Evolutionary conservation across 345 rosid species (phyloP), one percentile per base, ranked within the genome.

Genomic region (Gossypium ekmanianum): DNA sequence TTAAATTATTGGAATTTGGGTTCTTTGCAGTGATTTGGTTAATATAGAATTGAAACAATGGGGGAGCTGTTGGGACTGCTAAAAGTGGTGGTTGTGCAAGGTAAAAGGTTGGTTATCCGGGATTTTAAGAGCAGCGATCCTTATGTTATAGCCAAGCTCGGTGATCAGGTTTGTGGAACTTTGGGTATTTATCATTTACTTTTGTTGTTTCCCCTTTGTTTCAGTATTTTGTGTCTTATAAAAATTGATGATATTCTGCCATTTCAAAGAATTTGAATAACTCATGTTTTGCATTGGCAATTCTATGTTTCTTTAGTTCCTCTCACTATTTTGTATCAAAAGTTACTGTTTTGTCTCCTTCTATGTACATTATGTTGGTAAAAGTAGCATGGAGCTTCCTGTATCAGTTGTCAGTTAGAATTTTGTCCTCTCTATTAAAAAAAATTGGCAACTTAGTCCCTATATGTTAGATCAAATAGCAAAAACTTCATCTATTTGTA

Each of bases 111-210:
- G 74, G 99, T 75, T 44, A 90, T 95, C 73, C 84, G 99, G 76
- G 99, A 95, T 83, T 95, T 95, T 86, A 95, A 87, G 83, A 90
- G 86, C 77, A 95, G 99, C 77, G 99, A 95, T 88, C 99, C 99
- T 75, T 95, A 95, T 79, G 98, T 93, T 61, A 85, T 95, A 16
- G 77, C 90, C 87, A 95, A 93, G 87, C 82, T 95, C 57, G 97
- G 89, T 47, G 85, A 79, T 82, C 94, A 95, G 92, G 99, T 89
- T 62, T 77, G 51, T 43, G 27, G 14, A 76, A 26, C 17, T 50
- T 75, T 3, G 24, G 13, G 14, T 18, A 5, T 67, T 69, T 50
- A 34, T 34, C 1, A 34, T 67, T 55, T 59, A 4, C 57, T n/a
- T 20, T 56, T 52, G 12, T 47, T 27, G 41, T 80, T 56, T n/a